A percentile compares a stretch with the other conserved stretches of the same genome.
phyloP scores from a whole-genome alignment of 768 basidiomycete species.

The Vishniacozyma victoriae region DNA sequence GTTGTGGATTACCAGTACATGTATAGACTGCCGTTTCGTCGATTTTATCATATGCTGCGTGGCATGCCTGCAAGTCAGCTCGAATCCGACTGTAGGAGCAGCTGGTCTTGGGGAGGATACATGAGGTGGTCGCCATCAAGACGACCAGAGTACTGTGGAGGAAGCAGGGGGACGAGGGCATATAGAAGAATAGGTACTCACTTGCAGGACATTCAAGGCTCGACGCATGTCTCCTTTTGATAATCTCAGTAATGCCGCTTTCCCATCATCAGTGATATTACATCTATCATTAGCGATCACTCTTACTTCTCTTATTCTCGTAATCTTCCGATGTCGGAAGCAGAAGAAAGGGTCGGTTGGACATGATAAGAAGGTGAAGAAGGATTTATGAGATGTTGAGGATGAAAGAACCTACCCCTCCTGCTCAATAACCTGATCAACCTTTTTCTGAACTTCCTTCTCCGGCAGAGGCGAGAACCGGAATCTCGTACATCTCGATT shows the following conservation, averaged over 20 bases:
- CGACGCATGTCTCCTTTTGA: constrained; percentile 94
- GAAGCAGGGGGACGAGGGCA: neutral
- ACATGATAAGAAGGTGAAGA: neutral
- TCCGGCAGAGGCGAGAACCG: constrained; percentile 90
- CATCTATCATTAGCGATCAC: neutral
- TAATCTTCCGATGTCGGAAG: no score
- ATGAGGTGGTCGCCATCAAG: neutral
- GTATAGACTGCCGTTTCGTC: constrained; percentile 91
- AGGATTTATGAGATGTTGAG: neutral
- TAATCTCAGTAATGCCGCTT: constrained; percentile 82
- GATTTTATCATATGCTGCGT: constrained; percentile 85
- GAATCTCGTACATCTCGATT: constrained; percentile 96
- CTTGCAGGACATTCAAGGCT: constrained; percentile 88
- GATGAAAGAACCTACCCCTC: constrained; percentile 61
- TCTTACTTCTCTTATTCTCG: no score
- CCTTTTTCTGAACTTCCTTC: constrained; percentile 72
- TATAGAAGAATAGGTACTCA: constrained; percentile 10
- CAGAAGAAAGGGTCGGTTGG: no score
- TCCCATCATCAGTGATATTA: constrained; percentile 77
- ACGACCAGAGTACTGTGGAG: no score
- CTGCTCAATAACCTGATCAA: constrained; percentile 69
- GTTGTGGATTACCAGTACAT: constrained; percentile 95
- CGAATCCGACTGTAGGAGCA: neutral
- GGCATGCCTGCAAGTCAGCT: constrained; percentile 61
- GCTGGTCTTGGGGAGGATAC: neutral